phyloP scores from a whole-genome alignment of 1,284 basidiomycete species.

The Trametes pubescens region DNA sequence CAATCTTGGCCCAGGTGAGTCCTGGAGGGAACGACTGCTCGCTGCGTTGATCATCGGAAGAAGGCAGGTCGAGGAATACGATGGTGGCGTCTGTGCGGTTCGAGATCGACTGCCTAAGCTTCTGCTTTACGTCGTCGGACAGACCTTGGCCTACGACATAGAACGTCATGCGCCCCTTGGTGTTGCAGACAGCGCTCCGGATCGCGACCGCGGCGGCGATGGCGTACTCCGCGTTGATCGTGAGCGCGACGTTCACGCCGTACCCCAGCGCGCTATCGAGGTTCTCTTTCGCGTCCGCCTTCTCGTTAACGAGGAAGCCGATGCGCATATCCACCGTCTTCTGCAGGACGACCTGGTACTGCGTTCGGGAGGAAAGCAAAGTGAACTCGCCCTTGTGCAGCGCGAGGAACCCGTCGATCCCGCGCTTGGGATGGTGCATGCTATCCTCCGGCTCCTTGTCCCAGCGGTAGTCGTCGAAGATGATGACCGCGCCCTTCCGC shows the following conservation, averaged over 20 bases:
- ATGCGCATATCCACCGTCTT: constrained; percentile 62
- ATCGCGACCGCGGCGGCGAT: constrained; percentile 59
- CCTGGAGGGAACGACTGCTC: constrained; percentile 39
- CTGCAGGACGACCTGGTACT: constrained; percentile 61
- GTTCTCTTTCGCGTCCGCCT: constrained; percentile 4
- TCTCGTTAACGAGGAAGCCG: constrained; percentile 53
- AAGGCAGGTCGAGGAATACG: constrained; percentile 49
- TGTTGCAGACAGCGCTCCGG: constrained; percentile 49
- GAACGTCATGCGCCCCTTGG: constrained; percentile 52
- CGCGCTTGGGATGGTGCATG: constrained; percentile 61
- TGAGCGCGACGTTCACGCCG: constrained; percentile 57
- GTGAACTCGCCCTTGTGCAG: constrained; percentile 60
- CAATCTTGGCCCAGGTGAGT: constrained; percentile 59
- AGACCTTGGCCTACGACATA: constrained; percentile 61
- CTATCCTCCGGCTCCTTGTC: constrained; percentile 55
- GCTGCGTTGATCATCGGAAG: constrained; percentile 34
- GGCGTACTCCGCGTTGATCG: constrained; percentile 53
- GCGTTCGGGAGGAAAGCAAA: constrained; percentile 45
- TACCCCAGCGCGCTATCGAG: constrained; percentile 47
- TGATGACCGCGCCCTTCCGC: constrained; percentile 55
- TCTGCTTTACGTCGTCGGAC: constrained; percentile 45
- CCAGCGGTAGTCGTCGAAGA: constrained; percentile 70
- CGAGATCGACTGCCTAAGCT: constrained; percentile 46
- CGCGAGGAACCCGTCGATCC: constrained; percentile 61
- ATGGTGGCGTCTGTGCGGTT: constrained; percentile 46